Percentiles rank a stretch among this genome's conserved stretches.
Conservation (phyloP, 192 early-diverging fungal species). For the Chytriomyces sp. region DNA sequence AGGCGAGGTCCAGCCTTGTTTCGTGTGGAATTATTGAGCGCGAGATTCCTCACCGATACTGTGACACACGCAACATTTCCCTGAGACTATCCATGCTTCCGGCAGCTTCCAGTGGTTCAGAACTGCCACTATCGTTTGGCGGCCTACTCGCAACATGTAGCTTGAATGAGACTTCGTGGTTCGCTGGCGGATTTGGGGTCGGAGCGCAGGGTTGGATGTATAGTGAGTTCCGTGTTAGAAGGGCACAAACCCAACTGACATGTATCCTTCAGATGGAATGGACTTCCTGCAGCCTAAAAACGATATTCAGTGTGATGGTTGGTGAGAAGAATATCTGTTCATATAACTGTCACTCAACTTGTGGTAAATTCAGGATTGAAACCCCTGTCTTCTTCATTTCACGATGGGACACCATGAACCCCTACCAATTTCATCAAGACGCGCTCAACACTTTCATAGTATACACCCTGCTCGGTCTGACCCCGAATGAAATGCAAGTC, state of each 20-base stretch:
- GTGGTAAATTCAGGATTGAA: neutral
- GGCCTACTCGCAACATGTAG: neutral
- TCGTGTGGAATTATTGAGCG: constrained; percentile 3
- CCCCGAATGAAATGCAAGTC: neutral
- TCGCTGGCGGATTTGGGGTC: neutral
- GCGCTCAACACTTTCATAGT: constrained; percentile 10
- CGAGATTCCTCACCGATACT: constrained; percentile 1
- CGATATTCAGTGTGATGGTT: neutral
- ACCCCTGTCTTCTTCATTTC: constrained; percentile 13
- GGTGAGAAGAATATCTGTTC: neutral
- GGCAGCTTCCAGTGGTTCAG: neutral
- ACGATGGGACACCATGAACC: constrained; percentile 21
- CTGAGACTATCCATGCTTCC: neutral
- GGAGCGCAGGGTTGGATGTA: neutral
- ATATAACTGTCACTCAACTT: neutral
- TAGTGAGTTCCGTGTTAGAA: neutral
- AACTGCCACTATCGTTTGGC: neutral
- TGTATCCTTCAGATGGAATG: neutral
- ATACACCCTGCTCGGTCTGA: neutral
- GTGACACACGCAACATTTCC: constrained; percentile 7
- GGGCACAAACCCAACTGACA: neutral
- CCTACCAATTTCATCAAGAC: constrained; percentile 27
- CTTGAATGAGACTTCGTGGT: neutral
- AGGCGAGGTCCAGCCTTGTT: no score
- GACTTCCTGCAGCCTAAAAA: neutral